Percentiles rank a stretch among this genome's conserved stretches.
Conservation (phyloP, 2,329 filamentous ascomycete species). For the Epichloe brachyelytri region DNA sequence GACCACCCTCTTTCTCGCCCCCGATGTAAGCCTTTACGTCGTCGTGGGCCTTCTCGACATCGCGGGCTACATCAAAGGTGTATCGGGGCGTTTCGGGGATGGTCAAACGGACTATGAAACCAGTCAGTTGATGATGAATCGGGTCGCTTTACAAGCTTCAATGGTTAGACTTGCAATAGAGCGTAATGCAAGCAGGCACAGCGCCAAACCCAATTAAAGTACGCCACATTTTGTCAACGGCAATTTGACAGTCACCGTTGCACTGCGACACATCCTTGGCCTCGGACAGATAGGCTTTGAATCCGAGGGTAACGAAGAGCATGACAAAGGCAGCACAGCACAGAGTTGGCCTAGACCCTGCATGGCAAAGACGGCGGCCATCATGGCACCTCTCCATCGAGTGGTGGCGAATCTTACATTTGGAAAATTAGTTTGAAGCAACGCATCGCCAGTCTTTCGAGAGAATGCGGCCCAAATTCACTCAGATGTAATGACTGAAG, state of each 20-base stretch:
- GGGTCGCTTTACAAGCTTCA: neutral
- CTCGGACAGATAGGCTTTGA: constrained; percentile 47
- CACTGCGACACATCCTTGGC: constrained; percentile 43
- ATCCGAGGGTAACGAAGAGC: constrained; percentile 60
- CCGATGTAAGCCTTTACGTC: constrained; percentile 65
- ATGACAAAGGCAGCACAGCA: constrained; percentile 63
- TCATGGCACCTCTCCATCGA: constrained; percentile 77
- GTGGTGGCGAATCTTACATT: constrained; percentile 51
- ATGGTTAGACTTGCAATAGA: constrained; percentile 45
- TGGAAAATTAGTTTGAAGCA: neutral
- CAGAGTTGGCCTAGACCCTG: constrained; percentile 71
- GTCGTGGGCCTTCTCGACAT: constrained; percentile 59
- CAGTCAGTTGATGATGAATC: neutral
- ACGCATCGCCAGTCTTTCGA: neutral
- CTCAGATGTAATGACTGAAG: constrained; percentile 74
- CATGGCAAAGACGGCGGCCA: constrained; percentile 78
- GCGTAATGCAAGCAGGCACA: constrained; percentile 65
- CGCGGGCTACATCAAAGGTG: constrained; percentile 68
- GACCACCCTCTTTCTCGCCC: constrained; percentile 46
- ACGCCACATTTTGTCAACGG: constrained; percentile 80
- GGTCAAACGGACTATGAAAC: constrained; percentile 46
- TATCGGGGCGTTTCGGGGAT: constrained; percentile 83
- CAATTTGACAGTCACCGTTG: constrained; percentile 21
- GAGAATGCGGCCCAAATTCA: constrained; percentile 22
- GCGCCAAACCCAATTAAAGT: constrained; percentile 70